Base-by-base conservation (phyloP, 345 rosid species). In the Salix arbutifolia region DNA sequence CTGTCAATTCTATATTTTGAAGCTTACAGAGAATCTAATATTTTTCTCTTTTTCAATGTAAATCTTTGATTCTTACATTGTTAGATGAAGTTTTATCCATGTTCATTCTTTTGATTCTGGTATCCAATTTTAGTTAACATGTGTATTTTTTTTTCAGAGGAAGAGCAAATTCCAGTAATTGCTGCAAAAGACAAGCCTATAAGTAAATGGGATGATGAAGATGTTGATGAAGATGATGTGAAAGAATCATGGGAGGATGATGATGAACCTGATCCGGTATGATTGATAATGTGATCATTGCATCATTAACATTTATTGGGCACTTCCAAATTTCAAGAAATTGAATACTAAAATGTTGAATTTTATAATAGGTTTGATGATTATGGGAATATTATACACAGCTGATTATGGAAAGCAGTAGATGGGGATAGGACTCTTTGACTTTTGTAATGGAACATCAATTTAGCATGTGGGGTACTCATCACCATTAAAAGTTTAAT, bases 241-340 rank as follows among this genome's bases (percentile, higher is more conserved):
- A 96, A 94, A 83, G 99, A 96, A 46, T 96, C 99, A 13, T 96
- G 98, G 99, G 99, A 96, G 80, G 98, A 94, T 83, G 99, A 96
- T 61, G 97, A 94, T 77, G 94, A 92, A 81, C 89, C 90, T 72
- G 85, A 89, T 82, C 86, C 76, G 81, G 99, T 94, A 91, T 76
- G 88, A 62, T 74, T 52, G 46, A 52, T 74, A 64, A 44, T 72
- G 52, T 71, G 7, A 69, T 78, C 50, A 9, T 78, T 67, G 65
- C 25, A 13, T 52, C 26, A 17, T 19, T 23, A n/a, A 48, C 21
- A 10, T 40, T 65, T 75, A 71, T n/a, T 23, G 11, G 25, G 9
- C 26, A n/a, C 26, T 56, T 56, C 12, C 23, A 56, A 56, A 10
- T 56, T 56, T 56, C 62, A 53, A 53, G n/a, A 53, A 21, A n/a